Percentiles rank a stretch among this genome's conserved stretches.
phyloP scores from a whole-genome alignment of 306 rosid genomes.

The Delonix regia region DNA sequence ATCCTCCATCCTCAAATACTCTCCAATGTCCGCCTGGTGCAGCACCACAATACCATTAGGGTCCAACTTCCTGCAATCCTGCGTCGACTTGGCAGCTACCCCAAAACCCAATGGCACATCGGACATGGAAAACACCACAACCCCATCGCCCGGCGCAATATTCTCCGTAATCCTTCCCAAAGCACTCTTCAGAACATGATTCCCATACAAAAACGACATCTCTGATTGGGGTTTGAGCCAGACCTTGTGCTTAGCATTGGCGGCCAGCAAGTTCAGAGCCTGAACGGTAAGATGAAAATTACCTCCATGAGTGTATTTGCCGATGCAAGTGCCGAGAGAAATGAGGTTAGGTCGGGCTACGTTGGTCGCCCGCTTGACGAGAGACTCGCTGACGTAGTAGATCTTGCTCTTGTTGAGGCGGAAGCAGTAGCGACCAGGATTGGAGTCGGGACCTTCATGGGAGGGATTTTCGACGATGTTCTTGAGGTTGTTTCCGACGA shows the following conservation, averaged over 20 bases:
- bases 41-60: conserved; percentile 86
- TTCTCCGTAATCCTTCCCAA: conserved; percentile 85
- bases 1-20: conserved; percentile 93
- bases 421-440: conserved; percentile 85
- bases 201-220: conserved; percentile 84
- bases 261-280: conserved; percentile 57
- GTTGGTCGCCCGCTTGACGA: conserved; percentile 89
- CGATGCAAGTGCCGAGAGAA: conserved; percentile 83
- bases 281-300: conserved; percentile 82
- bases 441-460: conserved; percentile 78
- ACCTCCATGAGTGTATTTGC: conserved; percentile 87
- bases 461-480: conserved; percentile 85
- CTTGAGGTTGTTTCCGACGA: conserved; percentile 86
- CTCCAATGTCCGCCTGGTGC: conserved; percentile 91
- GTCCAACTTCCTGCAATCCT: conserved; percentile 94
- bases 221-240: conserved; percentile 92
- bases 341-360: conserved; percentile 64
- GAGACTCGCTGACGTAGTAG: conserved; percentile 76
- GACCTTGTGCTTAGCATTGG: conserved; percentile 89
- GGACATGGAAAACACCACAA: conserved; percentile 85
- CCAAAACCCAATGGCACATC: conserved; percentile 94
- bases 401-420: conserved; percentile 86
- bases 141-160: conserved; percentile 80
- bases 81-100: conserved; percentile 80
- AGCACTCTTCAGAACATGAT: conserved; percentile 86